These are phyloP conservation scores for Globisporangium yorkense DNA, from an alignment of 352 stramenopile genomes.

Conservation along the genomic window DNA sequence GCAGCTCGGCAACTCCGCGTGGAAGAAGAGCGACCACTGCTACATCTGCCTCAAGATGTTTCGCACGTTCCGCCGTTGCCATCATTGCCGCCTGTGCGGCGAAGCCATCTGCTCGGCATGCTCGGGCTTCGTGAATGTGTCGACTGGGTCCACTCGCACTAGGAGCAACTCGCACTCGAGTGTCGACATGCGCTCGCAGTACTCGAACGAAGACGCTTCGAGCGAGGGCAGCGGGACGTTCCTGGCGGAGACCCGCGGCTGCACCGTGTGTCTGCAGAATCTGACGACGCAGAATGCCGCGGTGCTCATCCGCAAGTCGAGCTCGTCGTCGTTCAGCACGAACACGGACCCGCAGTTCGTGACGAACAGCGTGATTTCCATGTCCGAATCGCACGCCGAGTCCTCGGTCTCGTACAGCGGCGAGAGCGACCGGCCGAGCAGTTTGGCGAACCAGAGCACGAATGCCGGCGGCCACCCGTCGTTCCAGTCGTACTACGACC, in stretches of 20 bases:
- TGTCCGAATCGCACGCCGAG: constrained; percentile 8
- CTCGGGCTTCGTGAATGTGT: constrained; percentile 38
- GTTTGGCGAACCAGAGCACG: constrained; percentile 11
- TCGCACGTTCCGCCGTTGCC: constrained; percentile 50
- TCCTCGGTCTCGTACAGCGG: constrained; percentile 15
- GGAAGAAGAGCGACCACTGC: constrained; percentile 61
- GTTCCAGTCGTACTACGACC: constrained; percentile 18
- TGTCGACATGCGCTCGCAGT: constrained; percentile 13
- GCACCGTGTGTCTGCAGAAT: constrained; percentile 15
- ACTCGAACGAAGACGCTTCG: neutral
- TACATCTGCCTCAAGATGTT: constrained; percentile 58
- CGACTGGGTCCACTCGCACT: constrained; percentile 4
- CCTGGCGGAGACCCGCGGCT: constrained; percentile 26
- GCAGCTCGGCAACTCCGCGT: constrained; percentile 28
- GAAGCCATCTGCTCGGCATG: constrained; percentile 60
- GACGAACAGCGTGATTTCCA: constrained; percentile 12
- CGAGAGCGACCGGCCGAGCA: constrained; percentile 10
- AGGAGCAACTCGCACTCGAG: constrained; percentile 12
- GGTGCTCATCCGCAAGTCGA: constrained; percentile 6
- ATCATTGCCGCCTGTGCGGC: constrained; percentile 70
- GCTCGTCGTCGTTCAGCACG: constrained; percentile 13
- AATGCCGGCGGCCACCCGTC: constrained; percentile 13
- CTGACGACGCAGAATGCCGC: constrained; percentile 1
- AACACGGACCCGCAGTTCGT: neutral
- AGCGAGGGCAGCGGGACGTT: constrained; percentile 16